Evolutionary conservation across 2,329 filamentous ascomycete species (phyloP), one percentile per base, ranked within the genome.

Genomic region (Colletotrichum spaethianum): DNA sequence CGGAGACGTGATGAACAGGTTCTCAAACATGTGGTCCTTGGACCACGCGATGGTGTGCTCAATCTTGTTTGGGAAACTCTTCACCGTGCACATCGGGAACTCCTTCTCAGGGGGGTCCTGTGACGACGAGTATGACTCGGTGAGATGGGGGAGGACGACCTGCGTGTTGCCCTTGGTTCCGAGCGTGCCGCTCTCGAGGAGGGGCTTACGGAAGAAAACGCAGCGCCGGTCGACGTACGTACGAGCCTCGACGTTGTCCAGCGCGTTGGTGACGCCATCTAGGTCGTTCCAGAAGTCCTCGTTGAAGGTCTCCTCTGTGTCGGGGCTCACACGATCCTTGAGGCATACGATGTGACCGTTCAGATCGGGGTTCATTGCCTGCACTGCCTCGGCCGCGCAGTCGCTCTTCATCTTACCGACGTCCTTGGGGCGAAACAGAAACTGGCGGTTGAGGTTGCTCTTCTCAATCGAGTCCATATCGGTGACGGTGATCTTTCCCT

Each of bases 401-500:
- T 98, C 96, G 81, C 96, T 98, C 93, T 99, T 99, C 85, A 98
- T 91, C 77, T 94, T 92, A 48, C 96, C 96, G 56, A 99, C 97
- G 82, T 99, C 96, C 79, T 94, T 94, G 56, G 95, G 87, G 66
- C 96, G 91, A 90, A 99, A 99, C 23, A 99, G 84, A 85, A 99
- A 99, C 79, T 99, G 96, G 53, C 96, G 90, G 86, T 99, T 99
- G 63, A 99, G 87, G 81, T 99, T 99, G 86, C 96, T 98, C 90
- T 96, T 98, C 85, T 99, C 96, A 77, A 99, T 99, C 66, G 95
- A 95, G 80, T 99, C 96, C 91, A 98, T 98, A 81, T 99, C 96
- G 18, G 97, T 98, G 61, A 99, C 93, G 70, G 87, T 94, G 78
- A 99, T 97, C 82, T 93, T 93, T 78, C 96, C 96, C 60, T 95